These are phyloP conservation scores for Globisporangium nodosum DNA, from an alignment of 352 stramenopile species.

Conservation along the genomic window DNA sequence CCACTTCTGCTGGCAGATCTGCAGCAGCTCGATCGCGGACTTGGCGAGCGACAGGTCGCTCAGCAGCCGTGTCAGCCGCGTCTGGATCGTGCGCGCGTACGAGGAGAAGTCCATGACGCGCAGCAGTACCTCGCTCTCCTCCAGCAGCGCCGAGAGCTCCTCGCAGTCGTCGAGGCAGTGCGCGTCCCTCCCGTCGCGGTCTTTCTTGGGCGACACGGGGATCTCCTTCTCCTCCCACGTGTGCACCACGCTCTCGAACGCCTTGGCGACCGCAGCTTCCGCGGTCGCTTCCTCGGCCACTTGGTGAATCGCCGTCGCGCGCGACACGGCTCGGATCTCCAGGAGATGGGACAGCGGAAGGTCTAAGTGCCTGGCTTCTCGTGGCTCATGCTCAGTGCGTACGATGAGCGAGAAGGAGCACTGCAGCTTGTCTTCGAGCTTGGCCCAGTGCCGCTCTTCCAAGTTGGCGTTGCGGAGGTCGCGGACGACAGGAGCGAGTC, in stretches of 20 bases:
- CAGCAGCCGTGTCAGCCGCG: slow-evolving; percentile 37
- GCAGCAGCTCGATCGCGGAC: slow-evolving; percentile 44
- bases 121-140: slow-evolving; percentile 70
- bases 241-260: slow-evolving; percentile 43
- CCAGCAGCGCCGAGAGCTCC: slow-evolving; percentile 48
- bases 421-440: slow-evolving; percentile 66
- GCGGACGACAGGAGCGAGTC: slow-evolving; percentile 43
- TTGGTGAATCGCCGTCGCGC: slow-evolving; percentile 44
- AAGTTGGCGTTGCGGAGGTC: slow-evolving; percentile 57
- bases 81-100: slow-evolving; percentile 52
- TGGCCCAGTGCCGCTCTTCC: slow-evolving; percentile 61
- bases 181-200: slow-evolving; percentile 53
- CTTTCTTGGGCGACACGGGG: slow-evolving; percentile 33
- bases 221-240: slow-evolving; percentile 65
- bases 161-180: slow-evolving; percentile 48
- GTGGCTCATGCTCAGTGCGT: not conserved
- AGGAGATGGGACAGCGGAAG: slow-evolving; percentile 49
- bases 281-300: slow-evolving; percentile 65
- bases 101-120: slow-evolving; percentile 68
- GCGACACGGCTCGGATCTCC: slow-evolving; percentile 30
- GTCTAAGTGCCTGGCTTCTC: slow-evolving; percentile 20
- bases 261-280: slow-evolving; percentile 54
- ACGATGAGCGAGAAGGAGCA: slow-evolving; percentile 24
- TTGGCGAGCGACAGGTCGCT: slow-evolving; percentile 41
- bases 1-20: slow-evolving; percentile 61